Evolutionary conservation across 371 early-diverging fungal species (phyloP), one percentile per base, ranked within the genome.

Genomic region (Nematocida displodere): DNA sequence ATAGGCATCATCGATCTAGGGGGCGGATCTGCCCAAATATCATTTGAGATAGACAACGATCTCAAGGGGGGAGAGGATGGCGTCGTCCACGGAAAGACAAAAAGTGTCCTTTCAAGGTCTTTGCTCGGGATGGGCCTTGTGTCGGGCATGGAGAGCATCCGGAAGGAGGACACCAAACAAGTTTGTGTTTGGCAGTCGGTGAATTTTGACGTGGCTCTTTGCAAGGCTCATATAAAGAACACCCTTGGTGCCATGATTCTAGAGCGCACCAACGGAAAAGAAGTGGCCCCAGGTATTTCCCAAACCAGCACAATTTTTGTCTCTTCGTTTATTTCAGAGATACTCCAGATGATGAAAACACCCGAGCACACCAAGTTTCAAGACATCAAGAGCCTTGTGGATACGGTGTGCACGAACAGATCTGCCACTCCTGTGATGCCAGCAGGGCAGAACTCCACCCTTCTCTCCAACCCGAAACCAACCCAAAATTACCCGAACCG

Each of bases 1-100:
- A 78, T 47, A 24, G 78, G 46, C 3, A 61, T 83, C 49, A 64
- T 83, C 22, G 83, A 83, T 46, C 76, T 83, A 78, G 83, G 83
- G 1, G 83, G 83, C 1, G 76, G 61, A 29, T 80, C 80, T 54
- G 62, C 77, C 17, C 81, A 83, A 39, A 64, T 83, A 15, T 53
- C 77, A 3, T 71, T 59, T 77, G 58, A 63, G 55, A 47, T 66
- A 39, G 66, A 66, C 33, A 53, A 50, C 13, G 66, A 66, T 24
- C 1, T 26, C 5, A 31, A 54, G 15, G 34, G 40, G 13, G 20
- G 17, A 7, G 31, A 66, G 15, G 66, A 66, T n/a, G 66, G 66
- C 37, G 34, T 66, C 37, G 66, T 66, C 13, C 54, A 53, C 40
- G 66, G 66, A 33, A 66, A 53, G 37, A 66, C 22, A 8, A 66